phyloP scores from a whole-genome alignment of 306 rosid genomes.

The Cicer yamashitae region DNA sequence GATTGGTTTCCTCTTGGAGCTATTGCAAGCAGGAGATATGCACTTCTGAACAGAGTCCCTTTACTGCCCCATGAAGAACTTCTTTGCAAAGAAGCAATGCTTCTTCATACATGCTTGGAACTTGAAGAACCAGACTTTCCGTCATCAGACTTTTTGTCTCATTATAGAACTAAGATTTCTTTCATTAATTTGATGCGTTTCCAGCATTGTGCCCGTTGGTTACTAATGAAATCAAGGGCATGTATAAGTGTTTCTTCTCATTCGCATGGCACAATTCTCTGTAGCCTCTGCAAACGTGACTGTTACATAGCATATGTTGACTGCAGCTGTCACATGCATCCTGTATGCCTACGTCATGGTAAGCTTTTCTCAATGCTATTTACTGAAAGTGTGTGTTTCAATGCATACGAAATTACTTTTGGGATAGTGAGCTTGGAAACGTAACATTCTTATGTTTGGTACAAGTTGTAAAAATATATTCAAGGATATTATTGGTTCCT shows the following conservation, averaged over 20 bases:
- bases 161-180: constrained; percentile 61
- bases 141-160: constrained; percentile 60
- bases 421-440: not conserved
- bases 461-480: not conserved
- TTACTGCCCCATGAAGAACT: constrained; percentile 95
- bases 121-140: constrained; percentile 70
- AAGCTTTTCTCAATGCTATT: constrained; percentile 44
- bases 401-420: not conserved
- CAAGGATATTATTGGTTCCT: constrained; percentile 2
- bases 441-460: not conserved
- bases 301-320: constrained; percentile 77
- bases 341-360: constrained; percentile 95
- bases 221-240: constrained; percentile 68
- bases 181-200: constrained; percentile 84
- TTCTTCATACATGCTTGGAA: constrained; percentile 64
- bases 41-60: constrained; percentile 84
- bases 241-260: constrained; percentile 60
- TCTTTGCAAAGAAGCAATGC: constrained; percentile 93
- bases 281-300: constrained; percentile 92
- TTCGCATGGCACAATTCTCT: constrained; percentile 73
- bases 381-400: not conserved
- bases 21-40: constrained; percentile 87
- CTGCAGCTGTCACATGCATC: constrained; percentile 79
- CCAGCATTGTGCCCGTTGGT: constrained; percentile 90
- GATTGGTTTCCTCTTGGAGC: constrained; percentile 97